Evolutionary conservation across 176 grass and related monocot species (phyloP).

Genomic region (Zea luxurians): DNA sequence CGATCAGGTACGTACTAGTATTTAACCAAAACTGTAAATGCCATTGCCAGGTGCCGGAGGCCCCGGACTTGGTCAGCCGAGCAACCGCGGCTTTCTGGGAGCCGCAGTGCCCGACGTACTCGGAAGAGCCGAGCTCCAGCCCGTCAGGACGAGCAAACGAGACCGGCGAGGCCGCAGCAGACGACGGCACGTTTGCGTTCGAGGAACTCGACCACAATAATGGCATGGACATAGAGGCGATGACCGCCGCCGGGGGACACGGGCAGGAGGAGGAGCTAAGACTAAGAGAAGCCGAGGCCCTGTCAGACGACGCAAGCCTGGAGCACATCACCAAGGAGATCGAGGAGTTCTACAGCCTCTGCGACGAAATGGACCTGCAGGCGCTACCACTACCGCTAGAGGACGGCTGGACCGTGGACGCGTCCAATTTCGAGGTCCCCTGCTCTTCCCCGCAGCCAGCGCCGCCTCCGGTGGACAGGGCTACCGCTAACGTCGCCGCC

Average conservation of each 20-base stretch:
- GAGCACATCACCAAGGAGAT: slow-evolving; percentile 33
- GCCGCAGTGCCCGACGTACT: slow-evolving; percentile 28
- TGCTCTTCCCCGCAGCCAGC: not conserved
- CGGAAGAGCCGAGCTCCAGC: slow-evolving; percentile 43
- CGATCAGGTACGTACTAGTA: not conserved
- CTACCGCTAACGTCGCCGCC: not conserved
- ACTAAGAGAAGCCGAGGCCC: not conserved
- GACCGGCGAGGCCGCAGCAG: slow-evolving; percentile 23
- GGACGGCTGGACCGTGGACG: slow-evolving; percentile 47
- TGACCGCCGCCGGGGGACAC: not conserved
- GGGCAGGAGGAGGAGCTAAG: not conserved
- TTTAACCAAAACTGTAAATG: not conserved
- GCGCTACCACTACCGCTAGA: slow-evolving; percentile 9
- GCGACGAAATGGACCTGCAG: slow-evolving; percentile 46
- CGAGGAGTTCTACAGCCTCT: slow-evolving; percentile 45
- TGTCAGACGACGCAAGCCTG: not conserved
- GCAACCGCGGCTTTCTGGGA: slow-evolving; percentile 60
- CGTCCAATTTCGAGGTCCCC: slow-evolving; percentile 20
- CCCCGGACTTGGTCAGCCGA: slow-evolving; percentile 42
- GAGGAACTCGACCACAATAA: slow-evolving; percentile 30
- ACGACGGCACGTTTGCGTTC: slow-evolving; percentile 16
- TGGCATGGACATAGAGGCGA: not conserved
- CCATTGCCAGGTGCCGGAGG: slow-evolving; percentile 57
- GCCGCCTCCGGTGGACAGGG: not conserved
- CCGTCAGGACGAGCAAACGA: slow-evolving; percentile 33